A percentile compares a stretch with the other conserved stretches of the same genome.
Evolutionary conservation across 306 rosid genomes (phyloP).

Genomic region (Gleditsia sinensis): DNA sequence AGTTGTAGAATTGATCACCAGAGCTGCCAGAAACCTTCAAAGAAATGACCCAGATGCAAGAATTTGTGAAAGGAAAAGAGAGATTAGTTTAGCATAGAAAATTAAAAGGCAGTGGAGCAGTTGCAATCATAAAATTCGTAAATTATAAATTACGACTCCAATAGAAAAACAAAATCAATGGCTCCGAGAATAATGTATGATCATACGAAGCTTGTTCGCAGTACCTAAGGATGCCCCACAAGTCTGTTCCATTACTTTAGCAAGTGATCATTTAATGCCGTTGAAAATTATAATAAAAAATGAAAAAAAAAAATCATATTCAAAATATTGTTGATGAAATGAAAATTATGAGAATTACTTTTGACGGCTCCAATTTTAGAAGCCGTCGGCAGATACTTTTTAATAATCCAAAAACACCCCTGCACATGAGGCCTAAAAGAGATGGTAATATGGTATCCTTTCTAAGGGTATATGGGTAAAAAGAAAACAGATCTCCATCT

Average conservation of each 20-base stretch:
- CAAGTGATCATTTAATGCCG: no score
- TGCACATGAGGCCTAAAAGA: neutral
- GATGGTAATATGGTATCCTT: neutral
- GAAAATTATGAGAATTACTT: neutral
- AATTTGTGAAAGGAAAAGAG: slow-evolving; percentile 16
- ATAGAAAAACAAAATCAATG: neutral
- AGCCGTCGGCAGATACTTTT: neutral
- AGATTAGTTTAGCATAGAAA: slow-evolving; percentile 38
- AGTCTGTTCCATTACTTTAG: no score
- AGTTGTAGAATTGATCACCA: slow-evolving; percentile 37
- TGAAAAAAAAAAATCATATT: neutral
- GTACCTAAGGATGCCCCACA: neutral
- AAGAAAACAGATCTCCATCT: neutral
- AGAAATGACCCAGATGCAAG: slow-evolving; percentile 39
- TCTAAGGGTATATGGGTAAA: neutral
- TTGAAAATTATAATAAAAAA: neutral
- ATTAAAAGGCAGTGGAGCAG: slow-evolving; percentile 31
- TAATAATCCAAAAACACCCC: neutral
- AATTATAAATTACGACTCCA: neutral
- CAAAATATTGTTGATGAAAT: neutral
- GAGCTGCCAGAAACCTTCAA: no score
- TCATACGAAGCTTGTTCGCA: neutral
- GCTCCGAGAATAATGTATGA: neutral
- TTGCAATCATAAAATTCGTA: slow-evolving; percentile 1
- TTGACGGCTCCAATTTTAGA: neutral